Base-by-base conservation (phyloP, 106 monocot genomes). In the Amphibolis antarctica region DNA sequence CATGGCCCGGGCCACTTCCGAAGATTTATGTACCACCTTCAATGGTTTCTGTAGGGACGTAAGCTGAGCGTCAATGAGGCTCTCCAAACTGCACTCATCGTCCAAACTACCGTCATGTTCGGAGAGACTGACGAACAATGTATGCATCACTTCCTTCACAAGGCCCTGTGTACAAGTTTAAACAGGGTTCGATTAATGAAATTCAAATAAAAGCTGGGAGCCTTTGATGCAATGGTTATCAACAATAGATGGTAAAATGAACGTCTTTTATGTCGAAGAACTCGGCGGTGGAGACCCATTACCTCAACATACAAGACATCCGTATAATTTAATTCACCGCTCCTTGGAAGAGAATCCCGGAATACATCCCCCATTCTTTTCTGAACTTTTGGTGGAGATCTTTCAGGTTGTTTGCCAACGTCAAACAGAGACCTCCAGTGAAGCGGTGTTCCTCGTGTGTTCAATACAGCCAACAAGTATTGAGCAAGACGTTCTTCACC, bases 61-160 rank as follows among this genome's bases (percentile, higher is more conserved):
- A 17, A 96, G 71, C 60, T 96, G 96, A 10, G 10, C 47, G 24
- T 90, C 76, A 18, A 96, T 76, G 22, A 96, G 76, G 54, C 58
- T 79, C 74, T 96, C 96, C 31, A 96, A 70, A 0, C 80, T 80
- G 18, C 19, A 74, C 23, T 96, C 96, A 55, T 86, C 86, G 49
- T 81, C 86, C 43, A 82, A 25, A 63, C 90, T 66, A 19, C 78
- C 86, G 0, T 78, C 63, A 59, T 78, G 87, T 50, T 86, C 86
- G 56, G 72, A 63, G 18, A 84, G 80, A 23, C 84, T 82, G 10
- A 22, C 6, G 29, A 71, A 82, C 10, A 96, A 46, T 13, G 90
- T 84, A 23, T 66, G 64, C 55, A 85, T 80, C 10, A 90, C 90
- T 50, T 82, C 82, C 69, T 78, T 87, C 29, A 74, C 84, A 47